Percentiles rank a stretch among this genome's conserved stretches.
These are phyloP conservation scores for Saccharomyces uvarum DNA, from an alignment of 1,139 yeast genomes.

Conservation along the genomic window DNA sequence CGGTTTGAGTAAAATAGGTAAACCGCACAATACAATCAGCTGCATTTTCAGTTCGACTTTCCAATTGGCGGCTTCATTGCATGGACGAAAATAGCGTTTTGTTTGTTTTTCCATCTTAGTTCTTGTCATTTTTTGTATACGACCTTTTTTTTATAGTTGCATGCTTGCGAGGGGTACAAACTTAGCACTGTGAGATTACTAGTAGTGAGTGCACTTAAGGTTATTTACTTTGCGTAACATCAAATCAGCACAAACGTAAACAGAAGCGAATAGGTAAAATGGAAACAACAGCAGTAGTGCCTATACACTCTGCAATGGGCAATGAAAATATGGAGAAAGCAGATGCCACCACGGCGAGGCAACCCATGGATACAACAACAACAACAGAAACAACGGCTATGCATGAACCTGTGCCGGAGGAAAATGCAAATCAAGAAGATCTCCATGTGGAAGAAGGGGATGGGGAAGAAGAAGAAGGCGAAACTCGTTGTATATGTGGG, in stretches of 20 bases:
- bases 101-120: not conserved
- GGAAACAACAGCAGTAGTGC: not conserved
- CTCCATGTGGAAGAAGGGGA: slow-evolving; percentile 21
- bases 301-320: not conserved
- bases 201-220: not conserved
- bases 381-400: not conserved
- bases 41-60: not conserved
- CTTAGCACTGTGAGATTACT: not conserved
- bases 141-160: not conserved
- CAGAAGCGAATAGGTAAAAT: not conserved
- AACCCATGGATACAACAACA: not conserved
- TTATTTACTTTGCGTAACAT: not conserved
- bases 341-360: not conserved
- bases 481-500: slow-evolving; percentile 87
- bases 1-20: not conserved
- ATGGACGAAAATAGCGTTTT: not conserved
- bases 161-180: not conserved
- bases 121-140: not conserved
- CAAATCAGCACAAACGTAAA: not conserved
- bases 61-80: not conserved
- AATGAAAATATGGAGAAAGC: not conserved
- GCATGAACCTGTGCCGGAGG: not conserved
- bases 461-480: slow-evolving; percentile 54
- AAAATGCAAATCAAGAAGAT: not conserved
- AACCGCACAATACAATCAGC: not conserved